phyloP scores from a whole-genome alignment of 345 rosid genomes.

The Zanthoxylum bungeanum region DNA sequence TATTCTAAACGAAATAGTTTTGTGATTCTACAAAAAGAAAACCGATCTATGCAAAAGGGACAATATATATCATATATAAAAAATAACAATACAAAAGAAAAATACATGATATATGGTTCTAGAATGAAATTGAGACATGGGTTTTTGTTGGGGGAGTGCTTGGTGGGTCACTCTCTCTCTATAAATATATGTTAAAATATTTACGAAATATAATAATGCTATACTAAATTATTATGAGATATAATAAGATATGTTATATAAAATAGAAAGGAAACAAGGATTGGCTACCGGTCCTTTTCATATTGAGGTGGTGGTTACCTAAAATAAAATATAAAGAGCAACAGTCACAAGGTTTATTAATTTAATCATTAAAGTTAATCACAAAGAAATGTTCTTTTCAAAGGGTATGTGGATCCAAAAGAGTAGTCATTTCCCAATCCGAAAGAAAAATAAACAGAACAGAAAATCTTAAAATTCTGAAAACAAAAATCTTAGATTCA shows the following conservation, averaged over 20 bases:
- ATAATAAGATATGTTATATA: constrained; percentile 12
- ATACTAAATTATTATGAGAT: neutral
- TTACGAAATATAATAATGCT: constrained; percentile 1
- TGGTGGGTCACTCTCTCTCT: constrained; percentile 25
- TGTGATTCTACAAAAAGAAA: constrained; percentile 18
- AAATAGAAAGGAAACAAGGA: constrained; percentile 26
- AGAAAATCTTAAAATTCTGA: constrained; percentile 4
- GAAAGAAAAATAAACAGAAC: neutral
- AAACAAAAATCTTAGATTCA: constrained; percentile 18
- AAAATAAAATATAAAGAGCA: constrained; percentile 22
- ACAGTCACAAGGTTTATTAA: constrained; percentile 22
- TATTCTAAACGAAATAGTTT: constrained; percentile 9
- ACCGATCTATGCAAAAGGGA: neutral
- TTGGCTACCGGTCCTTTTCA: constrained; percentile 38
- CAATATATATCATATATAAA: neutral
- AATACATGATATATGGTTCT: neutral
- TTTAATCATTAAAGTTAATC: no score
- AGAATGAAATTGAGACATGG: constrained; percentile 17
- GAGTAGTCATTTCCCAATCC: neutral
- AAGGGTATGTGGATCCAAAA: neutral
- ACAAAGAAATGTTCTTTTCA: constrained; percentile 24
- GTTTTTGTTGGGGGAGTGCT: constrained; percentile 30
- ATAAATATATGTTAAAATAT: constrained; percentile 1
- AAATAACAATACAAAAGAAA: neutral
- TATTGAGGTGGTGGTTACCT: constrained; percentile 24